Percentiles rank a stretch among this genome's conserved stretches.
Evolutionary conservation across 148 eudicot genomes (phyloP).

Genomic region (Rheum nobile): DNA sequence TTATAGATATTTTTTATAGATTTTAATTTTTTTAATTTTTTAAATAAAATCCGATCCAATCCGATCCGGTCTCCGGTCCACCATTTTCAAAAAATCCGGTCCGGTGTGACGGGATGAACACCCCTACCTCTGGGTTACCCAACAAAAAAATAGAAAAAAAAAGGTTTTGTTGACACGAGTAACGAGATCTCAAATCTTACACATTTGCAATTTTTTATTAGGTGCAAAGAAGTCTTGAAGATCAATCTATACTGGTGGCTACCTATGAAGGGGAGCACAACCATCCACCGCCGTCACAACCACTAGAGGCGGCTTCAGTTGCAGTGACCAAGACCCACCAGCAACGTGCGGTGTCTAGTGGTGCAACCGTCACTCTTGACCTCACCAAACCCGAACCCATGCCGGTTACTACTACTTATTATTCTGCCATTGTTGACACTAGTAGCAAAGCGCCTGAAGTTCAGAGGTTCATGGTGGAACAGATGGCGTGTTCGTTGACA

Average conservation of each 20-base stretch:
- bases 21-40: no score
- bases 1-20: no score
- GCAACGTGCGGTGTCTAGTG: neutral
- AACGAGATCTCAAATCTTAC: neutral
- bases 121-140: no score
- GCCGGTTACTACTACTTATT: neutral
- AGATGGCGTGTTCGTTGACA: slow-evolving; percentile 7
- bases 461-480: slow-evolving; percentile 5
- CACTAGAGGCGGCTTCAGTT: neutral
- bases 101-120: no score
- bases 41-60: no score
- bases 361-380: neutral
- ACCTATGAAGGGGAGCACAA: slow-evolving; percentile 17
- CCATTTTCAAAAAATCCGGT: no score
- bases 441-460: neutral
- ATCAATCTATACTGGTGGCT: slow-evolving; percentile 10
- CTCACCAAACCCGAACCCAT: neutral
- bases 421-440: neutral
- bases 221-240: slow-evolving; percentile 13
- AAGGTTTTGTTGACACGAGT: neutral
- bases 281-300: slow-evolving; percentile 3
- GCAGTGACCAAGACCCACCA: slow-evolving; percentile 1
- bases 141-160: no score
- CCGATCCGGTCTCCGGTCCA: no score
- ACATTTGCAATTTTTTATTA: neutral